These are phyloP conservation scores for Beauveria rudraprayagi DNA, from an alignment of 2,329 filamentous ascomycete genomes.

Conservation along the genomic window DNA sequence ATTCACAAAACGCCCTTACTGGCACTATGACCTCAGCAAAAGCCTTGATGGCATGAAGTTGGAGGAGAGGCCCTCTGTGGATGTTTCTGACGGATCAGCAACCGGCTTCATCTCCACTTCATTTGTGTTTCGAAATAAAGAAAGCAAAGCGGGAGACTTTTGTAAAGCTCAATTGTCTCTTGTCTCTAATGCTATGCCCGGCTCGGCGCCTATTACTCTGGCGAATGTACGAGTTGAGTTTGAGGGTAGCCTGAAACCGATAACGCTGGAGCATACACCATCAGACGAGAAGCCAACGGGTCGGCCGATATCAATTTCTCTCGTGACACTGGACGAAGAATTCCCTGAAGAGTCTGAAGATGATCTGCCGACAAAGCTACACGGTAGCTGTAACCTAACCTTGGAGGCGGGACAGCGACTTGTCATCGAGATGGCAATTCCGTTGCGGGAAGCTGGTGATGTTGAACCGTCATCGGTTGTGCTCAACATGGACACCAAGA, in stretches of 20 bases:
- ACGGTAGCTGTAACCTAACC: conserved; percentile 54
- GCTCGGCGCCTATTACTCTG: conserved; percentile 44
- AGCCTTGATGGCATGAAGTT: conserved; percentile 43
- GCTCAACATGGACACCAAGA: conserved; percentile 53
- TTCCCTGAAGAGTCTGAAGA: conserved; percentile 19
- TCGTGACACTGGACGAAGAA: conserved; percentile 25
- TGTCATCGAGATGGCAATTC: conserved; percentile 63
- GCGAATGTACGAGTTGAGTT: conserved; percentile 47
- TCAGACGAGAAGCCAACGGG: conserved; percentile 11
- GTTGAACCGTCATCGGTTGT: conserved; percentile 57
- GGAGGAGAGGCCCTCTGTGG: conserved; percentile 39
- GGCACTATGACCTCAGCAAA: conserved; percentile 53
- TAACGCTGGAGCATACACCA: conserved; percentile 41
- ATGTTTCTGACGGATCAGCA: conserved; percentile 41
- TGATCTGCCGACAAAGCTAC: conserved; percentile 32
- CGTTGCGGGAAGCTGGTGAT: conserved; percentile 75
- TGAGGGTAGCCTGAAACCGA: conserved; percentile 47
- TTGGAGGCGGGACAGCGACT: conserved; percentile 59
- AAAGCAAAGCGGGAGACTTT: conserved; percentile 53
- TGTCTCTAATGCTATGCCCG: conserved; percentile 45
- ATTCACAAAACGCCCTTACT: conserved; percentile 46
- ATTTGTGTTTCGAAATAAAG: conserved; percentile 50
- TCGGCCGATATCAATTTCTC: conserved; percentile 17
- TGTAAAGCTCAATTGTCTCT: conserved; percentile 51
- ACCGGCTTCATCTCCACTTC: conserved; percentile 46